Percentiles rank a stretch among this genome's conserved stretches.
Evolutionary conservation across 2,329 filamentous ascomycete genomes (phyloP).

Genomic region (Fusarium anthophilum): DNA sequence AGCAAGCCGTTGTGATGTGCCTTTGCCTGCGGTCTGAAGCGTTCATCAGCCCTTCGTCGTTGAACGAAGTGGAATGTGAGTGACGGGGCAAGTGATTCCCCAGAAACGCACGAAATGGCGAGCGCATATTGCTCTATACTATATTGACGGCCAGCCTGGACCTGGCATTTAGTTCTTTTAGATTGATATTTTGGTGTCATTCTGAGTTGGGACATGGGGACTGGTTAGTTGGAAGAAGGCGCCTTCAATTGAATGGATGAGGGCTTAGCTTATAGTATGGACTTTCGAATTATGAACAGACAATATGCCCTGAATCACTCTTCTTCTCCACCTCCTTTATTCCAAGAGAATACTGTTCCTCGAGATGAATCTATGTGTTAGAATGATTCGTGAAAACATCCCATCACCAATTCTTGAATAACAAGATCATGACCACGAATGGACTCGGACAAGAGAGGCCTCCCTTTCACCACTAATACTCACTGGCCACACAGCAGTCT

Average conservation of each 20-base stretch:
- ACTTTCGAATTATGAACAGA: conserved; percentile 16
- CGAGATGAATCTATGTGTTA: neutral
- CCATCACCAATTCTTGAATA: neutral
- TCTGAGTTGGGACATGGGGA: neutral
- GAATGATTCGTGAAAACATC: neutral
- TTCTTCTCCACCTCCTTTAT: neutral
- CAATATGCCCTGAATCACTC: conserved; percentile 11
- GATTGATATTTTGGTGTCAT: neutral
- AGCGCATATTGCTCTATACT: neutral
- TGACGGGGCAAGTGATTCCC: neutral
- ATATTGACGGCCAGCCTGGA: neutral
- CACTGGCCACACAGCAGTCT: neutral
- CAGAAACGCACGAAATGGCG: conserved; percentile 11
- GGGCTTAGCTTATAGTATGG: neutral
- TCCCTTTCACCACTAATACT: neutral
- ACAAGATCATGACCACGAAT: neutral
- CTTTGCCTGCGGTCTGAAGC: neutral
- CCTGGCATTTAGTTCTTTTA: neutral
- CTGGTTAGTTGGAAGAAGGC: neutral
- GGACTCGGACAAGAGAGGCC: neutral
- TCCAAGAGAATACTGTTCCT: neutral
- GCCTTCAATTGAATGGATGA: conserved; percentile 24
- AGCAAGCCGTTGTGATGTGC: neutral
- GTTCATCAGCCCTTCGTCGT: neutral
- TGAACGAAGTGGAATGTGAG: neutral